Evolutionary conservation across 2,329 filamentous ascomycete genomes (phyloP), one percentile per base, ranked within the genome.

Genomic region (Cladophialophora bantiana): DNA sequence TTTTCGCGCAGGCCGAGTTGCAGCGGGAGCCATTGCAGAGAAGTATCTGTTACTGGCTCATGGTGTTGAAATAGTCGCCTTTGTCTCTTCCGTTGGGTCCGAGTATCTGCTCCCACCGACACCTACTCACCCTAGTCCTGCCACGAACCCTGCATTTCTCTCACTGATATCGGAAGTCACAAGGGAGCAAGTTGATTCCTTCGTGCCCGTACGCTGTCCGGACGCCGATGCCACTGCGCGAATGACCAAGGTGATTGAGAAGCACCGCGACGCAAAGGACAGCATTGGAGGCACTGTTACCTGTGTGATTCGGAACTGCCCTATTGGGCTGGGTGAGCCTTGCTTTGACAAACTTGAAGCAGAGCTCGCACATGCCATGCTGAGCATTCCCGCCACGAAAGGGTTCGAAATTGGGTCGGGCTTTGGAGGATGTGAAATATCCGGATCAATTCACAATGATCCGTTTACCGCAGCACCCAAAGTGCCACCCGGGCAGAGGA

Each of bases 271-370:
- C 73, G 84, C 84, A 66, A 80, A 92, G 66, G 94, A 98, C 83
- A 94, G 90, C 81, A 97, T 96, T 72, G 95, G 95, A 66, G 95
- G 95, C 68, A 96, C 93, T 12, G 93, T 98, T 18, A 97, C 93
- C 54, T 98, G 94, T 74, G 91, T 98, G 45, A 93, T 98, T 76
- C 88, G 91, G 70, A 94, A 96, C 75, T 88, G 88, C 7, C 95
- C 94, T 34, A 86, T 88, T 48, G 94, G 94, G 0, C 86, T 98
- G 2, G 95, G 95, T 67, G 95, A 98, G 84, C 95, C 94, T 0
- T 91, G 88, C 79, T 98, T 99, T 79, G 92, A 96, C 80, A 98
- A 98, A 83, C 85, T 98, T 53, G 94, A 99, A 83, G 95, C 95
- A 7, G 88, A 87, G 77, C 88, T 99, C 55, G 94, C 88, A 32